phyloP scores from a whole-genome alignment of 2,329 filamentous ascomycete genomes.

The Coniochaeta hoffmannii region DNA sequence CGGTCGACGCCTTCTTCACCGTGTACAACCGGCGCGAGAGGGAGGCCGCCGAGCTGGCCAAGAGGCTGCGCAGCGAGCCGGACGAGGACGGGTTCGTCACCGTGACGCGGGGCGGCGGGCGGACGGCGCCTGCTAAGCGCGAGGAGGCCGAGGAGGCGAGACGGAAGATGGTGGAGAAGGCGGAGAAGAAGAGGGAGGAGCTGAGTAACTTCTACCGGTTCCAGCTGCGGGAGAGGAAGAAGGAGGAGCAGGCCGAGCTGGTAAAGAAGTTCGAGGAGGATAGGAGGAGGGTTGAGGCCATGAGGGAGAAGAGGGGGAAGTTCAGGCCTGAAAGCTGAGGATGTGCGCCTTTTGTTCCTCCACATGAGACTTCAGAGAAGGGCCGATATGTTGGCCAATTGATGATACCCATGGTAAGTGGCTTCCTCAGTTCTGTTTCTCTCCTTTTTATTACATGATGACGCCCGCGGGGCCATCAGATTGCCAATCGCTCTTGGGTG shows the following conservation, averaged over 20 bases:
- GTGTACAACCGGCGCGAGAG: slow-evolving; percentile 67
- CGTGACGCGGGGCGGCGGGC: slow-evolving; percentile 74
- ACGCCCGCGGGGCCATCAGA: slow-evolving; percentile 31
- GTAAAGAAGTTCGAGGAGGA: slow-evolving; percentile 71
- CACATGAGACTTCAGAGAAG: too few species aligned
- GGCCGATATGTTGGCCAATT: neutral
- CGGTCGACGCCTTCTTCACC: slow-evolving; percentile 80
- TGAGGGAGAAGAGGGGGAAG: slow-evolving; percentile 60
- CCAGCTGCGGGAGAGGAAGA: slow-evolving; percentile 72
- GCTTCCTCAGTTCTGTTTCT: neutral
- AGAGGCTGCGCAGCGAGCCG: slow-evolving; percentile 65
- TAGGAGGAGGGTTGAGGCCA: slow-evolving; percentile 59
- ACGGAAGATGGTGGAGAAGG: slow-evolving; percentile 55
- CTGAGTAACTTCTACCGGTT: slow-evolving; percentile 75
- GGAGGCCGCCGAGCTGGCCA: slow-evolving; percentile 54
- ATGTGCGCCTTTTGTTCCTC: too few species aligned
- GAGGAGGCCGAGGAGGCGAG: slow-evolving; percentile 60
- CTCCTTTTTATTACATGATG: slow-evolving; percentile 18
- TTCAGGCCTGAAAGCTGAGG: slow-evolving; percentile 43
- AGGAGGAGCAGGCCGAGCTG: slow-evolving; percentile 63
- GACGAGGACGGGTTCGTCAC: slow-evolving; percentile 96
- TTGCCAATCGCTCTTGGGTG: slow-evolving; percentile 11
- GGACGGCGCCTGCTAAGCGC: slow-evolving; percentile 64
- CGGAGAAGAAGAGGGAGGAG: slow-evolving; percentile 54
- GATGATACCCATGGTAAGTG: slow-evolving; percentile 10